phyloP scores from a whole-genome alignment of 768 basidiomycete species.

The Lactifluus volemus region DNA sequence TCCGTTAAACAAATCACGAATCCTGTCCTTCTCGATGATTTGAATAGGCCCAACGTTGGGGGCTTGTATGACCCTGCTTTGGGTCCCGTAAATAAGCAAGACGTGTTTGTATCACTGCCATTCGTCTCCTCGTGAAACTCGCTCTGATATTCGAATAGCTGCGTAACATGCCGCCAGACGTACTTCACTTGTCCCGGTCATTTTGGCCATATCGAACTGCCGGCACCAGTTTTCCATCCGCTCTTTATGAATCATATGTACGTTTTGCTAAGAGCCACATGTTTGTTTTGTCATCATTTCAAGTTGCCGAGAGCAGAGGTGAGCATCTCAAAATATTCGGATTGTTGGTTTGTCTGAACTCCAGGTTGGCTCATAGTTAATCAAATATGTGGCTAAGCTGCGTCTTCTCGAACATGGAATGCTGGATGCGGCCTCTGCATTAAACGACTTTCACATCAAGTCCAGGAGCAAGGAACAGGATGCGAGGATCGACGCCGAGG shows the following conservation, averaged over 20 bases:
- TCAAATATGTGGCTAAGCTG: slow-evolving; percentile 80
- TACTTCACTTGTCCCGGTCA: slow-evolving; percentile 97
- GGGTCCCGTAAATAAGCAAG: slow-evolving; percentile 80
- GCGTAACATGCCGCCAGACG: slow-evolving; percentile 85
- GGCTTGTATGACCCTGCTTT: slow-evolving; percentile 94
- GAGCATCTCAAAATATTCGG: slow-evolving; percentile 23
- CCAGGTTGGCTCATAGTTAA: slow-evolving; percentile 39
- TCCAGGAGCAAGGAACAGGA: slow-evolving; percentile 27
- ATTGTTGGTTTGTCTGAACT: neutral
- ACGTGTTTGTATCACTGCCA: slow-evolving; percentile 59
- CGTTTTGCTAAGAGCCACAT: slow-evolving; percentile 76
- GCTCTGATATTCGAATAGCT: slow-evolving; percentile 41
- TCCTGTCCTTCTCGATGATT: slow-evolving; percentile 84
- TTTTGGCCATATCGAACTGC: slow-evolving; percentile 95
- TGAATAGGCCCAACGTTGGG: slow-evolving; percentile 84
- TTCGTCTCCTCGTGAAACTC: neutral
- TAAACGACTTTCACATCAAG: slow-evolving; percentile 58
- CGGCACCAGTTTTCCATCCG: slow-evolving; percentile 92
- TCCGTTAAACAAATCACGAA: slow-evolving; percentile 98
- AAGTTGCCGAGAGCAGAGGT: slow-evolving; percentile 72
- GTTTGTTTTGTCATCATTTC: slow-evolving; percentile 92
- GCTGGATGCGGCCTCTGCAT: slow-evolving; percentile 64
- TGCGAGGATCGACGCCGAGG: slow-evolving; percentile 34
- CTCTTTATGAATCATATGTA: slow-evolving; percentile 91
- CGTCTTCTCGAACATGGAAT: slow-evolving; percentile 85